A percentile compares a stretch with the other conserved stretches of the same genome.
Conservation (phyloP, 2,329 filamentous ascomycete species). For the Cercospora canescens region DNA sequence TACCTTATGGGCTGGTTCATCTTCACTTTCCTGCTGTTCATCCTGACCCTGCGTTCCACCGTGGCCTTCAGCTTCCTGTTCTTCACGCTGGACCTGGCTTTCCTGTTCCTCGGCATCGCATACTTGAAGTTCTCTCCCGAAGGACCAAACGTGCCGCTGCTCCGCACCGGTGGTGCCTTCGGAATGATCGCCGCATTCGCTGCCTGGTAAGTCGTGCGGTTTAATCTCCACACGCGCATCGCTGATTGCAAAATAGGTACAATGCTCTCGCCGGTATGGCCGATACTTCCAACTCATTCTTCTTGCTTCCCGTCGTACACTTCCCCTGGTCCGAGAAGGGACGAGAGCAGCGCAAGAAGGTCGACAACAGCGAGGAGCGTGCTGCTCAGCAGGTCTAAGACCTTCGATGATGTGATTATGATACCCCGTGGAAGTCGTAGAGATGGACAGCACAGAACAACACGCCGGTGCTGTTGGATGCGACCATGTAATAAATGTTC, state of each 20-base stretch:
- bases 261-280: conserved; percentile 57
- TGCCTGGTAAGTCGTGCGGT: conserved; percentile 43
- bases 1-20: conserved; percentile 63
- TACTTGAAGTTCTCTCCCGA: conserved; percentile 49
- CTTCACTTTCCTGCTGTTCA: conserved; percentile 57
- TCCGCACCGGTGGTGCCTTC: conserved; percentile 55
- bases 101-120: conserved; percentile 57
- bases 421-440: neutral
- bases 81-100: conserved; percentile 59
- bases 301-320: conserved; percentile 87
- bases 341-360: conserved; percentile 55
- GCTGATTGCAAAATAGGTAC: conserved; percentile 37
- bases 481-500: neutral
- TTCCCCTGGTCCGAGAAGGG: conserved; percentile 91
- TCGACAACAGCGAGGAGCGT: conserved; percentile 44
- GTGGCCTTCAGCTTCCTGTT: conserved; percentile 60
- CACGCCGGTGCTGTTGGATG: neutral
- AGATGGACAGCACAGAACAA: neutral
- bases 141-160: conserved; percentile 45
- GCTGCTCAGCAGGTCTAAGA: conserved; percentile 27
- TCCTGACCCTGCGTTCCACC: conserved; percentile 58
- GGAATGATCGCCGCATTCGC: conserved; percentile 55
- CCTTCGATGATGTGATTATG: neutral
- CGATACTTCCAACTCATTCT: conserved; percentile 70
- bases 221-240: neutral